Evolutionary conservation across 2,329 filamentous ascomycete genomes (phyloP).

Genomic region (Colletotrichum zoysiae): DNA sequence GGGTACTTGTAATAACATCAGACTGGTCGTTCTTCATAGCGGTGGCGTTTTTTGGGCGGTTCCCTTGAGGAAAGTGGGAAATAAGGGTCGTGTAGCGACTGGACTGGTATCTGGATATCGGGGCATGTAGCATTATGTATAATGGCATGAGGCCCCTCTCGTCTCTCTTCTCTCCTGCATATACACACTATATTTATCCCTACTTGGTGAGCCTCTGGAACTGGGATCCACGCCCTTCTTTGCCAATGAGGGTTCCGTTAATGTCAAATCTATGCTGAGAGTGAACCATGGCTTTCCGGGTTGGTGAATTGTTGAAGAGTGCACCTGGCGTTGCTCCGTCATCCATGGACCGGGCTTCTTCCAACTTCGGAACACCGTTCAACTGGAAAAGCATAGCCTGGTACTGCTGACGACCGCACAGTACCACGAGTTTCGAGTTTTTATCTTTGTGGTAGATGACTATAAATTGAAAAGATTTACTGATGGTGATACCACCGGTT

Average conservation of each 20-base stretch:
- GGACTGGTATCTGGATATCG: conserved; percentile 20
- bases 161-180: conserved; percentile 38
- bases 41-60: conserved; percentile 55
- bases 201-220: neutral
- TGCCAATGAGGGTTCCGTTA: neutral
- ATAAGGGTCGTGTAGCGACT: conserved; percentile 8
- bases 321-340: neutral
- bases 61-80: neutral
- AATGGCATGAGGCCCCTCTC: conserved; percentile 38
- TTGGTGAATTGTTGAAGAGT: neutral
- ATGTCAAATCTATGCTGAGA: neutral
- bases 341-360: neutral
- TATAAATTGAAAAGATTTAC: neutral
- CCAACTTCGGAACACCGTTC: neutral
- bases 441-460: neutral
- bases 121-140: conserved; percentile 24
- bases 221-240: neutral
- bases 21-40: conserved; percentile 56
- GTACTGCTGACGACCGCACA: neutral
- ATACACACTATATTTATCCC: neutral
- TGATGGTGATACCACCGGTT: neutral
- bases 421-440: neutral
- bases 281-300: neutral
- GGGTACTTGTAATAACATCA: conserved; percentile 51
- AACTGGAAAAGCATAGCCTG: neutral